Evolutionary conservation across 179 eudicot species (phyloP).

Genomic region (Carnegiea gigantea): DNA sequence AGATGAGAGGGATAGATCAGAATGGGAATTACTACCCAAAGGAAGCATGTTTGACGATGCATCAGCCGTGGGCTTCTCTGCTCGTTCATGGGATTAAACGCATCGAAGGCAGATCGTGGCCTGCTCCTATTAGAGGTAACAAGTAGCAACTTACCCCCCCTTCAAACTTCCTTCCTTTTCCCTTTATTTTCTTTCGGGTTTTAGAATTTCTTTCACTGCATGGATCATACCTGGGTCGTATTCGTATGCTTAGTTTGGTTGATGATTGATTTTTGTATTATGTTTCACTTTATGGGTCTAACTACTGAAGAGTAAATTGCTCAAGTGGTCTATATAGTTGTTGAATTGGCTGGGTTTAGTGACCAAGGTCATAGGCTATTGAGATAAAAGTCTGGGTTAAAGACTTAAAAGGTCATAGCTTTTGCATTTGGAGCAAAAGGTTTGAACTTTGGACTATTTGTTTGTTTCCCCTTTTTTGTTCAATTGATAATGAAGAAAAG

Average conservation of each 20-base stretch:
- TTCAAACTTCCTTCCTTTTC: not conserved
- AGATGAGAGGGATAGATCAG: conserved; percentile 30
- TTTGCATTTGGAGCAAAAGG: not conserved
- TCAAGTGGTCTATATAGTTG: not conserved
- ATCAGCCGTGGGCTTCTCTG: conserved; percentile 96
- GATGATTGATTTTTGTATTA: not conserved
- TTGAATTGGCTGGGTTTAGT: not conserved
- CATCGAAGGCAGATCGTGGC: conserved; percentile 95
- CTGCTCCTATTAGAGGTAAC: conserved; percentile 68
- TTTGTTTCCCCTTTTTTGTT: not conserved
- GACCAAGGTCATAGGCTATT: not conserved
- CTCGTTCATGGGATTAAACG: conserved; percentile 85
- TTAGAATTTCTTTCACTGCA: not conserved
- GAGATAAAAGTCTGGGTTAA: too few relatives aligned
- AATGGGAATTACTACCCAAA: conserved; percentile 25
- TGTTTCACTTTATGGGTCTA: not conserved
- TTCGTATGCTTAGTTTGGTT: not conserved
- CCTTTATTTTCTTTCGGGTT: too few relatives aligned
- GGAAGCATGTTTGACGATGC: conserved; percentile 81
- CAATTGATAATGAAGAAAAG: not conserved
- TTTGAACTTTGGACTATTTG: not conserved
- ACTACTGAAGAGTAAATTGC: not conserved
- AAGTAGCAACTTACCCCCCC: not conserved
- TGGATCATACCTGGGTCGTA: not conserved
- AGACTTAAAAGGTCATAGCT: not conserved